Base-by-base conservation (phyloP, 2,329 filamentous ascomycete species). In the Parastagonospora avenae region DNA sequence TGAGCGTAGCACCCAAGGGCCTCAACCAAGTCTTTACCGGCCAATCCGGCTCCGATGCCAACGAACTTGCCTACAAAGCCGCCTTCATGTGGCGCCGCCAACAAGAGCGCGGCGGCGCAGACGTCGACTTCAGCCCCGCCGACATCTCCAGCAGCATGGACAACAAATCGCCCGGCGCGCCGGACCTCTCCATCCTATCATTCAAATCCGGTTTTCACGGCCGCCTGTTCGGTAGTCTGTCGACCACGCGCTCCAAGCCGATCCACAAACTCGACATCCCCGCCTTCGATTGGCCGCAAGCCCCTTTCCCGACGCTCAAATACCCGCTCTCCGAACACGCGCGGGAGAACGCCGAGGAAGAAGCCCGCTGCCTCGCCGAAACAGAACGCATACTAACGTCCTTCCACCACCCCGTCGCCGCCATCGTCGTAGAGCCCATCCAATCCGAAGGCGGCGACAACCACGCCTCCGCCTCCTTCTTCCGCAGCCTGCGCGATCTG, bases 241-340 rank as follows among this genome's bases (percentile, higher is more conserved):
- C 90, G 55, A 96, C 91, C 50, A 96, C 92, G 11, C 89, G 92
- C 71, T 92, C 88, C 76, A 96, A 96, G 83, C 85, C 92, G 40
- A 92, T 96, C 73, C 92, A 96, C 82, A 96, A 96, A 79, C 80
- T 96, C 64, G 92, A 96, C 72, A 96, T 96, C 64, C 92, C 92
- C 19, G 90, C 92, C 67, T 96, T 96, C 68, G 89, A 96, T 82
- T 96, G 92, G 92, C 92, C 92, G 27, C 90, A 93, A 74, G 91
- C 91, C 14, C 85, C 89, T 48, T 96, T 96, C 82, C 92, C 92
- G 8, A 68, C 79, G 58, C 84, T 95, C 70, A 92, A 92, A 76
- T 96, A 96, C 76, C 92, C 92, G 0, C 85, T 96, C 5, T 88
- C 92, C 63, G 80, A 91, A 61, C 85, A 94, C 74, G 88, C 76